Conservation (phyloP, 2,329 filamentous ascomycete species). For the Alternaria atra region DNA sequence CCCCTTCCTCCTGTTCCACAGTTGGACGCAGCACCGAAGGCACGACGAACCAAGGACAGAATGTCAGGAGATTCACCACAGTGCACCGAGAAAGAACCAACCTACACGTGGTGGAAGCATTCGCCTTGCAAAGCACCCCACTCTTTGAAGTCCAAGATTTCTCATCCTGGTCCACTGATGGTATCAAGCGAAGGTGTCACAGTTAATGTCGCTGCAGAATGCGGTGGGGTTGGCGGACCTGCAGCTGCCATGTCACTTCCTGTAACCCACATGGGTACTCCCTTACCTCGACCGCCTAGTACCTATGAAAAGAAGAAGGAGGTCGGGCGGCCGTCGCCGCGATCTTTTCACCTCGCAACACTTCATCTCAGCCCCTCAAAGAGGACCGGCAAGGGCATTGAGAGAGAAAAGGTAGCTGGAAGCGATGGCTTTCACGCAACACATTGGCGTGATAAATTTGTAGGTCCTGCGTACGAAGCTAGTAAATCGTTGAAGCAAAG, state of each 20-base stretch:
- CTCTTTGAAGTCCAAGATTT: constrained; percentile 36
- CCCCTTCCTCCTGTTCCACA: constrained; percentile 26
- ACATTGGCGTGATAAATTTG: constrained; percentile 21
- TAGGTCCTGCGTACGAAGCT: constrained; percentile 6
- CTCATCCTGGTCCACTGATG: constrained; percentile 26
- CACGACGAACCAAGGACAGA: neutral
- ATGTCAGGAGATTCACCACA: neutral
- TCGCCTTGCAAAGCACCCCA: constrained; percentile 6
- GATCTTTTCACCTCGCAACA: neutral
- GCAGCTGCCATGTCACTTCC: constrained; percentile 18
- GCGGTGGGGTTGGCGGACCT: constrained; percentile 27
- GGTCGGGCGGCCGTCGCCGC: neutral
- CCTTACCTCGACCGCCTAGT: neutral
- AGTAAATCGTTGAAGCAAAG: constrained; percentile 9
- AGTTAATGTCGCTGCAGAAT: constrained; percentile 24
- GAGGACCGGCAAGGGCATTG: neutral
- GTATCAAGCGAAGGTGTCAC: constrained; percentile 3
- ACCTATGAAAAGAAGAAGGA: neutral
- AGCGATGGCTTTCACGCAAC: constrained; percentile 6
- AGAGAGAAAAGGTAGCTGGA: constrained; percentile 6
- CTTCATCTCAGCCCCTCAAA: neutral
- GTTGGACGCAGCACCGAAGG: constrained; percentile 3
- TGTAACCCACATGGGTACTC: constrained; percentile 4
- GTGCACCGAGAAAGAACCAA: neutral
- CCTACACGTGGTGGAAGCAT: constrained; percentile 12